Base-by-base conservation (phyloP, 495 filamentous ascomycete genomes). In the Aspergillus ostianus region DNA sequence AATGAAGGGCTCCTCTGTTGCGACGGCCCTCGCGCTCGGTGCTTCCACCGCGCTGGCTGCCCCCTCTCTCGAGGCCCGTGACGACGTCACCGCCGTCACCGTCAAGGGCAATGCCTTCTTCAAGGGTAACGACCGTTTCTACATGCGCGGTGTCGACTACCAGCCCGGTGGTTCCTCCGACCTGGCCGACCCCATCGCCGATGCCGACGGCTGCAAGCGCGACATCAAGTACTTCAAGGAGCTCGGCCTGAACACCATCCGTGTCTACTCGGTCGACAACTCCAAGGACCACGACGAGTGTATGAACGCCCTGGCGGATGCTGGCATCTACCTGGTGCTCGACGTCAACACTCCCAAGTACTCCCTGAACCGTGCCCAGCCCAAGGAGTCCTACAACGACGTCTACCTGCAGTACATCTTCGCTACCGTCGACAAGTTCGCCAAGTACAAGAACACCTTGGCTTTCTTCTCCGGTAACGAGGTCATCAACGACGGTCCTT, bases 401-500 rank as follows among this genome's bases (percentile, higher is more conserved):
- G 85, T 85, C 53, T 98, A 98, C 68, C 84, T 97, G 27, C 92
- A 97, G 77, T 92, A 88, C 74, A 77, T 97, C 67, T 97, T 97
- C 70, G 89, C 93, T 15, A 97, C 93, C 59, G 85, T 97, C 61
- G 93, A 97, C 70, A 87, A 82, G 55, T 97, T 98, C 67, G 80
- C 82, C 64, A 87, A 89, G 66, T 98, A 96, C 76, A 75, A 80
- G 78, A 98, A 98, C 79, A 93, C 89, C 13, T 79, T 97, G 50
- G 89, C 90, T 52, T 97, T 97, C 86, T 97, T 97, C 82, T 95
- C 93, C 18, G 93, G 91, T 45, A 97, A 98, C 72, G 93, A 98
- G 77, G 92, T 96, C 62, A 92, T 97, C 81, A 95, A 98, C 78
- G 85, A 89, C 61, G 83, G 86, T 60, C 79, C 81, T 6, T 93